Percentiles rank a stretch among this genome's conserved stretches.
Evolutionary conservation across 2,329 filamentous ascomycete genomes (phyloP).

Genomic region (Exophiala alcalophila): DNA sequence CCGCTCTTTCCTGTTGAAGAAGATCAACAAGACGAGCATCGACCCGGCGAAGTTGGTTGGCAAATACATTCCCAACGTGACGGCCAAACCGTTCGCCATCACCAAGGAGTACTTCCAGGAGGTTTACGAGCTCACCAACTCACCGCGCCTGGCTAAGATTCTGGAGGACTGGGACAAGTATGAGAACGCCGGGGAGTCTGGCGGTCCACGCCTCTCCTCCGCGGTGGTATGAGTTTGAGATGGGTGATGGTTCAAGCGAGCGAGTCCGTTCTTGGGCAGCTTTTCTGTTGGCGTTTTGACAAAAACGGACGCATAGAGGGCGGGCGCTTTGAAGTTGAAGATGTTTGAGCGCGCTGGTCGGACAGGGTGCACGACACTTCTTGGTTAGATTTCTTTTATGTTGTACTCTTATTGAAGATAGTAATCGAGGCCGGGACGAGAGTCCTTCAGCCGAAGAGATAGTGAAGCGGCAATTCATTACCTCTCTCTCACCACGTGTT

Average conservation of each 20-base stretch:
- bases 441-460: constrained; percentile 9
- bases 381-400: constrained; percentile 21
- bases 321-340: constrained; percentile 3
- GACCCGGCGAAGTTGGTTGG: constrained; percentile 94
- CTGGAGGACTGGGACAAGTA: constrained; percentile 85
- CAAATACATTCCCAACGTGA: constrained; percentile 99
- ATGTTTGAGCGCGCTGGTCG: constrained; percentile 1
- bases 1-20: constrained; percentile 97
- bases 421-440: constrained; percentile 4
- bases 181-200: constrained; percentile 39
- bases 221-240: constrained; percentile 23
- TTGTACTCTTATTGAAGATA: constrained; percentile 11
- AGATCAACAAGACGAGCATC: constrained; percentile 99
- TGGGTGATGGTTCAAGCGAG: constrained; percentile 1
- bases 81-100: constrained; percentile 88
- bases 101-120: constrained; percentile 99
- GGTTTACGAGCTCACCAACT: constrained; percentile 90
- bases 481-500: background rate
- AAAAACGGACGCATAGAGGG: constrained; percentile 4
- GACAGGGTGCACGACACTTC: background rate
- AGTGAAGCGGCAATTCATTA: constrained; percentile 23
- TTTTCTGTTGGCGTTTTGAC: constrained; percentile 3
- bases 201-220: constrained; percentile 20
- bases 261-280: constrained; percentile 1
- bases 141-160: constrained; percentile 53